Conservation (phyloP, 2,329 filamentous ascomycete genomes). For the Monilinia aucupariae region DNA sequence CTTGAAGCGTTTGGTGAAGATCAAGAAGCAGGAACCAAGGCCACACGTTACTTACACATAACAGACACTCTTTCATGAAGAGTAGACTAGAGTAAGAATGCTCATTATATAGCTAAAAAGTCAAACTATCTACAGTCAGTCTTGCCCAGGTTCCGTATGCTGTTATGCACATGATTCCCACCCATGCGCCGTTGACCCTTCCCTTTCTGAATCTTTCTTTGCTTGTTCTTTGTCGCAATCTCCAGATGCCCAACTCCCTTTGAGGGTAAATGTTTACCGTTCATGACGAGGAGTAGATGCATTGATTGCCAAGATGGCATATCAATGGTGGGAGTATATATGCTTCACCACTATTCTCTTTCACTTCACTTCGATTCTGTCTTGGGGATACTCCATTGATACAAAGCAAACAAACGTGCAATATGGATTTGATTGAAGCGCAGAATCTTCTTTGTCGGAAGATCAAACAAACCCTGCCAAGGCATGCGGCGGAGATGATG, state of each 20-base stretch:
- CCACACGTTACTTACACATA: not conserved
- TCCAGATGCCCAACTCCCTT: not conserved
- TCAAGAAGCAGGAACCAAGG: not conserved
- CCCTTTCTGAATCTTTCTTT: not conserved
- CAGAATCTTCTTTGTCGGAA: not conserved
- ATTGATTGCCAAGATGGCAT: not conserved
- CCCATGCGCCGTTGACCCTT: not conserved
- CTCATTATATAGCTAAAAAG: conserved; percentile 1
- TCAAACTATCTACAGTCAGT: not conserved
- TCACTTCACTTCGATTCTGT: not conserved
- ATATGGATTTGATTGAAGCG: not conserved
- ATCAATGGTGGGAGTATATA: not conserved
- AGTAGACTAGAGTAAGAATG: not conserved
- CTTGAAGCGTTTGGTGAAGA: not conserved
- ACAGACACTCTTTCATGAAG: not conserved
- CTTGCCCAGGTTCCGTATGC: not conserved
- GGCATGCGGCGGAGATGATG: not conserved
- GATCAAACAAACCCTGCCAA: not conserved
- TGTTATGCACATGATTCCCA: not conserved
- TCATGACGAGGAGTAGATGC: not conserved
- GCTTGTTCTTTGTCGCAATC: not conserved
- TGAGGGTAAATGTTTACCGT: not conserved
- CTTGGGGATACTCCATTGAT: not conserved
- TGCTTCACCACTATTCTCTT: not conserved
- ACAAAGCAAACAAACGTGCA: not conserved